Evolutionary conservation across 176 grass and related monocot species (phyloP).

Genomic region (Bonia amplexicaulis): DNA sequence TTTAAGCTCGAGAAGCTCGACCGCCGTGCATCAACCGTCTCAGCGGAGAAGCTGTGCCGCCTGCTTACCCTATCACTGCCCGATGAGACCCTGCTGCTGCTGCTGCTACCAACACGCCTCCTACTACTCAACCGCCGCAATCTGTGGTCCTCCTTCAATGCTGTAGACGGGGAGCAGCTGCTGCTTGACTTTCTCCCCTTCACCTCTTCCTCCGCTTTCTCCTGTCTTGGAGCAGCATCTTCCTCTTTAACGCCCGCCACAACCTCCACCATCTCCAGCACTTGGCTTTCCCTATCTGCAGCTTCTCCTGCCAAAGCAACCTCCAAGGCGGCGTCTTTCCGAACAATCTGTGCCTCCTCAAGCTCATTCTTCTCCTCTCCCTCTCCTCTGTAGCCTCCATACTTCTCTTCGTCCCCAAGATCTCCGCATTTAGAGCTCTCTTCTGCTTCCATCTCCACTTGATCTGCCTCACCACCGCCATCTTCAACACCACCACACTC

Average conservation of each 20-base stretch:
- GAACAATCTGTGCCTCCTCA: slow-evolving; percentile 7
- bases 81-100: slow-evolving; percentile 27
- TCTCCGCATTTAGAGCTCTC: slow-evolving; percentile 16
- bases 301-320: slow-evolving; percentile 13
- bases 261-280: neutral
- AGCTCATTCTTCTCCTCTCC: neutral
- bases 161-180: slow-evolving; percentile 41
- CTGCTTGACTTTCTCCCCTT: slow-evolving; percentile 55
- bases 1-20: slow-evolving; percentile 64
- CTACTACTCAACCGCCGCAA: slow-evolving; percentile 47
- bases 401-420: slow-evolving; percentile 2
- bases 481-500: slow-evolving; percentile 13
- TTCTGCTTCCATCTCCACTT: slow-evolving; percentile 27
- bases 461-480: slow-evolving; percentile 22
- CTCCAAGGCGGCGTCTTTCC: slow-evolving; percentile 19
- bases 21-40: slow-evolving; percentile 44
- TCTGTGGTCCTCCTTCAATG: slow-evolving; percentile 60
- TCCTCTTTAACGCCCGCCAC: neutral
- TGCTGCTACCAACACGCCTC: slow-evolving; percentile 32
- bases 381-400: neutral
- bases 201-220: slow-evolving; percentile 29
- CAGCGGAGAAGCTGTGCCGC: slow-evolving; percentile 81
- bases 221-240: neutral
- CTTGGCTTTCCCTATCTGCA: neutral
- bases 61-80: slow-evolving; percentile 51